Evolutionary conservation across 352 stramenopile species (phyloP).

Genomic region (Halophytophthora polymorphica): DNA sequence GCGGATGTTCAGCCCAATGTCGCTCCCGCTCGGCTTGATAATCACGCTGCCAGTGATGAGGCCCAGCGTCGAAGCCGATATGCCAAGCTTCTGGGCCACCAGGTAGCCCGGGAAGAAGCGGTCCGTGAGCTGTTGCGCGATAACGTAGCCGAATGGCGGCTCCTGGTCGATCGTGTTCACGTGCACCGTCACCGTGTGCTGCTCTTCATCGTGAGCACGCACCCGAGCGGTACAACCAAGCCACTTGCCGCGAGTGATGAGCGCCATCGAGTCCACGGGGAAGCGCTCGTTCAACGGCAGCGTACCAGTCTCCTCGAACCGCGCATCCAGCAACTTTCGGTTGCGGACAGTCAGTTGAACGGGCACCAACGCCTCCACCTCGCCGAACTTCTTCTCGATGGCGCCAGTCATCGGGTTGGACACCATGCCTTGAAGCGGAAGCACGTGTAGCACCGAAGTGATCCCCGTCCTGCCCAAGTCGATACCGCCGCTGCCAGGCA

Average conservation of each 20-base stretch:
- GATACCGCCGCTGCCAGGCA: conserved; percentile 89
- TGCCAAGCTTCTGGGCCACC: conserved; percentile 89
- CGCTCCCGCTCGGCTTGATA: conserved; percentile 90
- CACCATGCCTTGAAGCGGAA: conserved; percentile 92
- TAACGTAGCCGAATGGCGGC: conserved; percentile 95
- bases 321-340: conserved; percentile 90
- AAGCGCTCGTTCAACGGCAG: conserved; percentile 90
- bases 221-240: conserved; percentile 89
- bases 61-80: conserved; percentile 90
- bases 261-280: conserved; percentile 75
- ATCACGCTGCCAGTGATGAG: conserved; percentile 93
- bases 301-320: conserved; percentile 89
- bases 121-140: conserved; percentile 92
- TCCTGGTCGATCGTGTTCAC: conserved; percentile 91
- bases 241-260: conserved; percentile 90
- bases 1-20: conserved; percentile 87
- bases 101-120: conserved; percentile 72
- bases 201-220: conserved; percentile 38
- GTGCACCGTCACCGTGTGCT: conserved; percentile 88
- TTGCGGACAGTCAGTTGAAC: conserved; percentile 94
- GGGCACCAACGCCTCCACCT: conserved; percentile 93
- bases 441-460: conserved; percentile 68
- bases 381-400: conserved; percentile 95
- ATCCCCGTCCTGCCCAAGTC: conserved; percentile 89
- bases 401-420: conserved; percentile 92